Conservation (phyloP, 1,139 yeast genomes). For the Zygoascus hellenicus region DNA sequence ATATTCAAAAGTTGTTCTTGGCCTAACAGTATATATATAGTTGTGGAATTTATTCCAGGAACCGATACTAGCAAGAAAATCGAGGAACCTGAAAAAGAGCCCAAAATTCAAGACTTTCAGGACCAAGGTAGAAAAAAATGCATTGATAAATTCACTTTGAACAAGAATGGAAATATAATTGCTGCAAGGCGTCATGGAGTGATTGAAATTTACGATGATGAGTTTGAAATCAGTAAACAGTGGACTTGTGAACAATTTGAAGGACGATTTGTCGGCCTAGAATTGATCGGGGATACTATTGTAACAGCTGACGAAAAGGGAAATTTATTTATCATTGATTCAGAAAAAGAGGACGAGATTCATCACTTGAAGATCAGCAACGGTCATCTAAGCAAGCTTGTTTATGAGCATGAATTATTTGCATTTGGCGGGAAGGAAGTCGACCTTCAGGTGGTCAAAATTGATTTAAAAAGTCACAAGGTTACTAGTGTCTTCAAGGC, state of each 20-base stretch:
- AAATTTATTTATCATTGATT: conserved; percentile 13
- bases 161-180: conserved; percentile 18
- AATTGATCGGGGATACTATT: background rate
- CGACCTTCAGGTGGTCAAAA: conserved; percentile 35
- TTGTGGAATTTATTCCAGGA: conserved; percentile 25
- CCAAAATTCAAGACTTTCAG: conserved; percentile 24
- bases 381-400: conserved; percentile 3
- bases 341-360: conserved; percentile 10
- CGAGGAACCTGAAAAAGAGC: conserved; percentile 24
- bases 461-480: conserved; percentile 13
- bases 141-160: conserved; percentile 21
- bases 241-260: conserved; percentile 13
- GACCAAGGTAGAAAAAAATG: conserved; percentile 26
- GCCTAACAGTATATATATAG: conserved; percentile 13
- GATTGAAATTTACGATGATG: conserved; percentile 20
- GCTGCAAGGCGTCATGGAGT: conserved; percentile 26
- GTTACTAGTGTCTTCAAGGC: conserved; percentile 31
- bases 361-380: background rate
- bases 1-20: no score
- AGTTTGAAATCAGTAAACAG: conserved; percentile 15
- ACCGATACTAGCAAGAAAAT: conserved; percentile 31
- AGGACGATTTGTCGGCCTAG: conserved; percentile 10
- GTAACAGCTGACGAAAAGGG: conserved; percentile 14
- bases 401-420: conserved; percentile 15
- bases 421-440: conserved; percentile 45